phyloP scores from a whole-genome alignment of 2,329 filamentous ascomycete genomes.

The Myriangium duriaei region DNA sequence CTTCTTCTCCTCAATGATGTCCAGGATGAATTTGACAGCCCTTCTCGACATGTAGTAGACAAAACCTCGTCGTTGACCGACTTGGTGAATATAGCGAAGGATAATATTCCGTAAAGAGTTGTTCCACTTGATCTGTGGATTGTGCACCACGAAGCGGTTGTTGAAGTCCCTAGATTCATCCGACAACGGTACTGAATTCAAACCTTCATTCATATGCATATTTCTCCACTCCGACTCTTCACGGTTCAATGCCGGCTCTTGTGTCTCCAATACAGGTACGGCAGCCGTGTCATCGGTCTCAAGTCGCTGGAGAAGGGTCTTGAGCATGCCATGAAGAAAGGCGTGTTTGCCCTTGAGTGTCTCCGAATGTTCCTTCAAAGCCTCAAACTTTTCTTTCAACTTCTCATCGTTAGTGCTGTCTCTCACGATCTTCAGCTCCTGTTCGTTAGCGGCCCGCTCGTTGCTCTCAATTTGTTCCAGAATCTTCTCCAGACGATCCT shows the following conservation, averaged over 20 bases:
- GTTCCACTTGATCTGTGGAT: conserved; percentile 97
- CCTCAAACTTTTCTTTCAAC: conserved; percentile 42
- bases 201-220: conserved; percentile 31
- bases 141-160: conserved; percentile 96
- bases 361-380: conserved; percentile 43
- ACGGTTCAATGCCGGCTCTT: conserved; percentile 21
- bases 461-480: conserved; percentile 68
- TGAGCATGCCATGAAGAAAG: conserved; percentile 46
- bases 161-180: conserved; percentile 93
- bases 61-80: conserved; percentile 87
- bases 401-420: conserved; percentile 29
- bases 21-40: conserved; percentile 94
- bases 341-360: conserved; percentile 45
- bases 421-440: conserved; percentile 50
- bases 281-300: conserved; percentile 44
- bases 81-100: conserved; percentile 92
- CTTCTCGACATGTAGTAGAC: conserved; percentile 94
- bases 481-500: conserved; percentile 65
- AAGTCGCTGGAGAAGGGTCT: conserved; percentile 43
- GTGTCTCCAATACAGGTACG: conserved; percentile 30
- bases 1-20: conserved; percentile 89
- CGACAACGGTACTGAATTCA: conserved; percentile 54
- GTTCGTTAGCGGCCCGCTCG: conserved; percentile 57
- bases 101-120: conserved; percentile 93
- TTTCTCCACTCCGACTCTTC: conserved; percentile 23